Percentiles rank a stretch among this genome's conserved stretches.
Evolutionary conservation across 2,329 filamentous ascomycete species (phyloP).

Genomic region (Zasmidium citrigriseum): DNA sequence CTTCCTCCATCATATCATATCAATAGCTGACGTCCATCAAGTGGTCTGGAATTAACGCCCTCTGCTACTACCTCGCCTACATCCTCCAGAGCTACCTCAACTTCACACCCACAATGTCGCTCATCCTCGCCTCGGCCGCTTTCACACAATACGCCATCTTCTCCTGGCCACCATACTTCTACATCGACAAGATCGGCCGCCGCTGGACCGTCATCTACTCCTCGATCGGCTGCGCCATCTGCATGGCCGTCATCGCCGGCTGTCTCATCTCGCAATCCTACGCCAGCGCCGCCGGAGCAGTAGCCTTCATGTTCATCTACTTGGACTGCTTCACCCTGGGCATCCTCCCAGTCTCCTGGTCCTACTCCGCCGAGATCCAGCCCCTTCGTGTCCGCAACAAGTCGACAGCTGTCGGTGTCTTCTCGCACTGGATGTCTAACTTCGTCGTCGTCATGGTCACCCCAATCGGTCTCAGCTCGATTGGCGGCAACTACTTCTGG

Average conservation of each 20-base stretch:
- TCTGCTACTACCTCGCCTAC: constrained; percentile 34
- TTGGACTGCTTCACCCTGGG: constrained; percentile 57
- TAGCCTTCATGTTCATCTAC: constrained; percentile 51
- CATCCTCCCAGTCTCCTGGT: constrained; percentile 42
- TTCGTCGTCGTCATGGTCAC: constrained; percentile 40
- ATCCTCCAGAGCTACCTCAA: constrained; percentile 32
- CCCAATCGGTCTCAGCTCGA: constrained; percentile 26
- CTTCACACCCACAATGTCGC: constrained; percentile 30
- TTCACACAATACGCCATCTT: constrained; percentile 37
- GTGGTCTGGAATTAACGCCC: constrained; percentile 25
- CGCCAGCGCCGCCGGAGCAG: constrained; percentile 32
- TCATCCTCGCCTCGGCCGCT: constrained; percentile 34
- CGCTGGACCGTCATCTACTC: constrained; percentile 34
- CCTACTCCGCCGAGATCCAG: constrained; percentile 52
- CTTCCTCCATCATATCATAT: too few species aligned
- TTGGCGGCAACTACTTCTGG: constrained; percentile 53
- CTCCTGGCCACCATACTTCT: constrained; percentile 35
- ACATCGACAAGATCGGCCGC: constrained; percentile 35
- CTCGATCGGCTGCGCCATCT: constrained; percentile 35
- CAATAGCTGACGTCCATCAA: not conserved
- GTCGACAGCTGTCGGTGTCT: constrained; percentile 50
- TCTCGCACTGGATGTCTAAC: constrained; percentile 53
- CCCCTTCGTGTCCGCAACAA: constrained; percentile 51
- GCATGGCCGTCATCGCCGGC: constrained; percentile 39
- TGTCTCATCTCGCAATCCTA: constrained; percentile 31